These are phyloP conservation scores for Taphrina populina DNA, from an alignment of 1,139 yeast species.

Conservation along the genomic window DNA sequence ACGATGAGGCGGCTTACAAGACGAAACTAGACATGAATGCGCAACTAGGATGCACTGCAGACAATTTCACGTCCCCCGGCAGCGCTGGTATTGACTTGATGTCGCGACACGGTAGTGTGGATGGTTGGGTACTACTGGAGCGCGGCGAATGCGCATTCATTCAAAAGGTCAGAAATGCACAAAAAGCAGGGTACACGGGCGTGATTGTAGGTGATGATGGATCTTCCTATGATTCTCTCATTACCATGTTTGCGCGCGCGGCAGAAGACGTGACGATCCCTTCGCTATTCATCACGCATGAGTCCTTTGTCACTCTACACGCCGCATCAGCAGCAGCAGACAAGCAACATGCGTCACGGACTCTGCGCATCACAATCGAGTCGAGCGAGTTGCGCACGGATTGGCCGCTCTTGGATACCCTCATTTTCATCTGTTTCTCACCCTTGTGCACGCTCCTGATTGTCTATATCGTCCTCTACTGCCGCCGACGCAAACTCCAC, in stretches of 20 bases:
- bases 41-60: conserved; percentile 6
- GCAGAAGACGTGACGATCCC: conserved; percentile 45
- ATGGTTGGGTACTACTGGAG: conserved; percentile 44
- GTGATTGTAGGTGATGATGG: conserved; percentile 49
- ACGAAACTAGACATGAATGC: not conserved
- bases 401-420: conserved; percentile 45
- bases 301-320: conserved; percentile 43
- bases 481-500: conserved; percentile 43
- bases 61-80: not conserved
- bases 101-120: conserved; percentile 3
- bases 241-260: conserved; percentile 46
- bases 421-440: conserved; percentile 47
- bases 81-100: not conserved
- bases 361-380: not conserved
- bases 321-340: not conserved
- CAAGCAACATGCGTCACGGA: no score
- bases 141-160: conserved; percentile 49
- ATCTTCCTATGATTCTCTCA: conserved; percentile 42
- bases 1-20: conserved; percentile 37
- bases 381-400: conserved; percentile 36
- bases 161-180: conserved; percentile 46
- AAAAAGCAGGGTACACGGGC: conserved; percentile 48
- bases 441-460: conserved; percentile 49
- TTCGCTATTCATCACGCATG: conserved; percentile 46
- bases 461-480: conserved; percentile 45